Conservation (phyloP, 495 filamentous ascomycete genomes). For the Aspergillus sclerotioniger region DNA sequence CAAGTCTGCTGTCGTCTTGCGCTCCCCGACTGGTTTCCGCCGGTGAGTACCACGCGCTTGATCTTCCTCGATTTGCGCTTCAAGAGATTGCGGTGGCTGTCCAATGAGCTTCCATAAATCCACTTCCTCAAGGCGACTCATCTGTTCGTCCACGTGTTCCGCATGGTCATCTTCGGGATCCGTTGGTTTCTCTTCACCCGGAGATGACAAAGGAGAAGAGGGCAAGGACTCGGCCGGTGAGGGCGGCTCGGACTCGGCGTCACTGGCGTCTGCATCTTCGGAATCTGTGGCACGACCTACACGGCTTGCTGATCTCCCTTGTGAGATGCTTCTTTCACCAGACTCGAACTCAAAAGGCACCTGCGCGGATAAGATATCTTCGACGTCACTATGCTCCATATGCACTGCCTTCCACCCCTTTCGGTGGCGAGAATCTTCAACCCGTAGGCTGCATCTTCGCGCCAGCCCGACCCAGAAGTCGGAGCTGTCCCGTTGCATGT, state of each 20-base stretch:
- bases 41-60: constrained; percentile 15
- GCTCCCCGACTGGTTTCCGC: constrained; percentile 22
- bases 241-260: constrained; percentile 14
- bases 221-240: constrained; percentile 1
- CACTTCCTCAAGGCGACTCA: constrained; percentile 54
- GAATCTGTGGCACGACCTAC: constrained; percentile 21
- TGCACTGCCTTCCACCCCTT: constrained; percentile 27
- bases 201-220: constrained; percentile 6
- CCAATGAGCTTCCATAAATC: constrained; percentile 54
- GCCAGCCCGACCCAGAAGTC: constrained; percentile 61
- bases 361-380: constrained; percentile 40
- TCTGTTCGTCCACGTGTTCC: constrained; percentile 51
- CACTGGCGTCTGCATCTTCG: constrained; percentile 16
- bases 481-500: constrained; percentile 33
- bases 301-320: constrained; percentile 9
- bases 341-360: not conserved
- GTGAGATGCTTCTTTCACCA: constrained; percentile 7
- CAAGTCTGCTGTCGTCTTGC: constrained; percentile 31
- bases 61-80: constrained; percentile 13
- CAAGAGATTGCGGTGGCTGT: constrained; percentile 18
- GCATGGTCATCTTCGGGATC: constrained; percentile 50
- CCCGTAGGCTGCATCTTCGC: constrained; percentile 56
- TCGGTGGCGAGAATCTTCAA: constrained; percentile 45
- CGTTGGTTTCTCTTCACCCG: constrained; percentile 20
- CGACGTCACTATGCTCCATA: constrained; percentile 56